Percentiles rank a stretch among this genome's conserved stretches.
Conservation (phyloP, 2,329 filamentous ascomycete genomes). For the Alternaria panax region DNA sequence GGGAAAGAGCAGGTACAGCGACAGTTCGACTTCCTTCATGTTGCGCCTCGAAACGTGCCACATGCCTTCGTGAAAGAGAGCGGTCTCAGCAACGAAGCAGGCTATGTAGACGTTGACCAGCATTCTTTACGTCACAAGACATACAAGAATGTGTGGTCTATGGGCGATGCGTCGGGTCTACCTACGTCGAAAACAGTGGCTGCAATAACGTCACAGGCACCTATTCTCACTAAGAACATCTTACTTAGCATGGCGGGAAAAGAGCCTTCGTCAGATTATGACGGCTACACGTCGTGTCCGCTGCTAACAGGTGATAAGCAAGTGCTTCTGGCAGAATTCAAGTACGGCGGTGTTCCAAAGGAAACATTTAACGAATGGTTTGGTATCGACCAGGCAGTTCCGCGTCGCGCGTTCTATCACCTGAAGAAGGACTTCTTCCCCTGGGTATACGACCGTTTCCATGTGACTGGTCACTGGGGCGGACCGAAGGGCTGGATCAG, state of each 20-base stretch:
- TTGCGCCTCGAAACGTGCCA: constrained; percentile 48
- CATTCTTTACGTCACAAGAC: constrained; percentile 46
- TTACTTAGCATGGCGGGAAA: constrained; percentile 38
- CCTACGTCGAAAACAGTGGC: constrained; percentile 51
- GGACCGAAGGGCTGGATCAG: neutral
- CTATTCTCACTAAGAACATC: constrained; percentile 46
- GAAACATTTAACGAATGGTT: constrained; percentile 65
- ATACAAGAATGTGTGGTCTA: constrained; percentile 49
- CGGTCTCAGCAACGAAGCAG: constrained; percentile 42
- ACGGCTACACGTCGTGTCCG: constrained; percentile 52
- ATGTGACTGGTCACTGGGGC: neutral
- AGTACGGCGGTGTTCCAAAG: constrained; percentile 68
- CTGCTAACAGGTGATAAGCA: constrained; percentile 62
- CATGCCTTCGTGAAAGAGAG: constrained; percentile 48
- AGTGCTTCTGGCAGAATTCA: constrained; percentile 70
- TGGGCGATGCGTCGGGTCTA: constrained; percentile 47
- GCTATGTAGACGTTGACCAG: constrained; percentile 49
- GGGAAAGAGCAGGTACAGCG: constrained; percentile 34
- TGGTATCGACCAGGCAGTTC: constrained; percentile 64
- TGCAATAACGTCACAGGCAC: constrained; percentile 49
- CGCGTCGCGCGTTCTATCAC: constrained; percentile 65
- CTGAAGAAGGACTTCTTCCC: constrained; percentile 71
- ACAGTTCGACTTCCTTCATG: constrained; percentile 49
- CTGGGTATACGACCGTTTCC: neutral
- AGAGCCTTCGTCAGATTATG: constrained; percentile 34